phyloP scores from a whole-genome alignment of 768 basidiomycete genomes.

The Antrodiella citrinella region DNA sequence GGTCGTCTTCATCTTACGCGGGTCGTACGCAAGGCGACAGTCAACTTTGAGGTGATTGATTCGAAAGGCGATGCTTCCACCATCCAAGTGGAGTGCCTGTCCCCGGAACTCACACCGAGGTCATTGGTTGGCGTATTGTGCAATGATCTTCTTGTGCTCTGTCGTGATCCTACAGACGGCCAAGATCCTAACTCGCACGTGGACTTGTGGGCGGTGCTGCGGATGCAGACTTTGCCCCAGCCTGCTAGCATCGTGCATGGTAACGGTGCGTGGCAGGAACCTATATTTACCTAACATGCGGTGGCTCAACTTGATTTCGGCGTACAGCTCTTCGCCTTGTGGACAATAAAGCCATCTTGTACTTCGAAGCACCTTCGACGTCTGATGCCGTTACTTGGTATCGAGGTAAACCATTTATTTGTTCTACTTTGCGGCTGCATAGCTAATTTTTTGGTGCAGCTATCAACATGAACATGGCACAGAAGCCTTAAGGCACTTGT shows the following conservation, averaged over 20 bases:
- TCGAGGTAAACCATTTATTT: slow-evolving; percentile 47
- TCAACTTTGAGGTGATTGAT: slow-evolving; percentile 75
- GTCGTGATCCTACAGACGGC: slow-evolving; percentile 78
- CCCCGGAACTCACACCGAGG: slow-evolving; percentile 77
- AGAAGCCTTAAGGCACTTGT: slow-evolving; percentile 47
- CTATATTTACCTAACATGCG: slow-evolving; percentile 2
- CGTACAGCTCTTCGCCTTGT: slow-evolving; percentile 71
- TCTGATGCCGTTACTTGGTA: slow-evolving; percentile 87
- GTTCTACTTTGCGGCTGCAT: slow-evolving; percentile 7
- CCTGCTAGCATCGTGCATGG: slow-evolving; percentile 88
- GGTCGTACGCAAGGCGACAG: slow-evolving; percentile 80
- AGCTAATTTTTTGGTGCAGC: slow-evolving; percentile 33
- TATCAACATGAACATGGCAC: slow-evolving; percentile 82
- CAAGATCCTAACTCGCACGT: slow-evolving; percentile 66
- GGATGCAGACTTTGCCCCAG: slow-evolving; percentile 90
- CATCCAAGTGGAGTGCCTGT: slow-evolving; percentile 86
- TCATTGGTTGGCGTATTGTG: slow-evolving; percentile 78
- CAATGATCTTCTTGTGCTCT: slow-evolving; percentile 89
- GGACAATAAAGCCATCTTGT: slow-evolving; percentile 86
- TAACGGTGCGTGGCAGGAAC: slow-evolving; percentile 66
- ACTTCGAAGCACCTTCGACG: slow-evolving; percentile 78
- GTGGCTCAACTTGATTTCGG: too few relatives aligned
- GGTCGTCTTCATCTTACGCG: slow-evolving; percentile 78
- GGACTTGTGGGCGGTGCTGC: slow-evolving; percentile 93
- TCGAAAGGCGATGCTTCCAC: slow-evolving; percentile 69